Evolutionary conservation across 768 basidiomycete species (phyloP).

Genomic region (Termitomyces sp.): DNA sequence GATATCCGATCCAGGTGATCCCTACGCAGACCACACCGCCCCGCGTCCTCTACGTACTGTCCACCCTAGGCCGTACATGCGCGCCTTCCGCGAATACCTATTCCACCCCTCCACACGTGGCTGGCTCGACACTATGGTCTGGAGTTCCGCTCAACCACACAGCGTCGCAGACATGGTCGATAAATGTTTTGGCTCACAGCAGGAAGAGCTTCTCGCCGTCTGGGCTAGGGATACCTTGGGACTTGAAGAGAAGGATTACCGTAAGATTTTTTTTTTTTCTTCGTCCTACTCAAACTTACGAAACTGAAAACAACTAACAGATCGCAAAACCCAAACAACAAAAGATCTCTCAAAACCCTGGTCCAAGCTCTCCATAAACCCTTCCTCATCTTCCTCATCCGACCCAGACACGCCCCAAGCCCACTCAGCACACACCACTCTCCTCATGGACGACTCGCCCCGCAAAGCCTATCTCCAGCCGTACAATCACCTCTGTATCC

Average conservation of each 20-base stretch:
- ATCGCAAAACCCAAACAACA: conserved; percentile 53
- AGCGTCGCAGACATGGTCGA: conserved; percentile 76
- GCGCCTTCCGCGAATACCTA: conserved; percentile 48
- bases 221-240: conserved; percentile 85
- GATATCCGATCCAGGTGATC: neutral
- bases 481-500: conserved; percentile 77
- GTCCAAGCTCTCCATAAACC: conserved; percentile 33
- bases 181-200: conserved; percentile 49
- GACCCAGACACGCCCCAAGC: conserved; percentile 6
- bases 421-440: conserved; percentile 45
- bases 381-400: neutral
- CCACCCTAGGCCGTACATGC: conserved; percentile 66
- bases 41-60: conserved; percentile 34
- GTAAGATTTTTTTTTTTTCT: conserved; percentile 42
- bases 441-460: conserved; percentile 57
- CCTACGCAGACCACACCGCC: neutral
- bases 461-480: conserved; percentile 66
- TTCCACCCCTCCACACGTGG: too few species aligned
- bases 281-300: neutral
- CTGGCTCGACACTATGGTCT: conserved; percentile 74
- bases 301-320: conserved; percentile 19
- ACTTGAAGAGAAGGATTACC: conserved; percentile 55
- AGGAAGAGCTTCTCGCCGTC: conserved; percentile 50
- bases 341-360: conserved; percentile 77
- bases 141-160: conserved; percentile 73